These are phyloP conservation scores for Cladosporium sp. DNA, from an alignment of 2,329 filamentous ascomycete species.

Conservation along the genomic window DNA sequence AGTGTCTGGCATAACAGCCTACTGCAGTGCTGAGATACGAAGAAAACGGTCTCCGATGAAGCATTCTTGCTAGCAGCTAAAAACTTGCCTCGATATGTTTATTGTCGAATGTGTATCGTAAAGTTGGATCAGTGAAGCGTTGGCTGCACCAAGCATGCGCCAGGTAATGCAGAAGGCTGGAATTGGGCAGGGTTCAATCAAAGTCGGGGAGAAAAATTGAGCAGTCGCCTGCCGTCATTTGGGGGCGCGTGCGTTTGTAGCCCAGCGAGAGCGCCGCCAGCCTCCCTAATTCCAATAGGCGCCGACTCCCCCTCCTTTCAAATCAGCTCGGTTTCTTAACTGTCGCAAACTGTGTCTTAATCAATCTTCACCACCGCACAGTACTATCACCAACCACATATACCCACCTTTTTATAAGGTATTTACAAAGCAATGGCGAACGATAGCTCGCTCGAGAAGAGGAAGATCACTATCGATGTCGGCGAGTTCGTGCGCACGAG, in stretches of 20 bases:
- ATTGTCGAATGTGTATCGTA: neutral
- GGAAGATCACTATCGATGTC: slow-evolving; percentile 20
- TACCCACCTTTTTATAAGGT: neutral
- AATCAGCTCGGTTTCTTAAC: slow-evolving; percentile 2
- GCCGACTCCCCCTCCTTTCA: neutral
- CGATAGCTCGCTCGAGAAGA: slow-evolving; percentile 7
- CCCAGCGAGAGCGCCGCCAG: neutral
- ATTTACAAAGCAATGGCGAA: slow-evolving; percentile 1
- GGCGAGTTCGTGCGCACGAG: slow-evolving; percentile 71
- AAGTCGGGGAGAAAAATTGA: neutral
- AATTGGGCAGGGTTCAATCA: neutral
- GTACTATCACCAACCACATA: neutral
- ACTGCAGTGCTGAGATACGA: too few relatives aligned
- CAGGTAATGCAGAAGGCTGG: neutral
- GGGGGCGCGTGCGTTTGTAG: neutral
- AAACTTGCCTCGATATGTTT: too few relatives aligned
- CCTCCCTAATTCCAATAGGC: neutral
- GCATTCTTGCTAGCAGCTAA: too few relatives aligned
- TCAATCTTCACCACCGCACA: neutral
- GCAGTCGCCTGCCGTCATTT: neutral
- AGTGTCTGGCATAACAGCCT: too few relatives aligned
- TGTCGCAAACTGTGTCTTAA: slow-evolving; percentile 5
- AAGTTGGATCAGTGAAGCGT: neutral
- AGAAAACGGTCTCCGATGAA: too few relatives aligned
- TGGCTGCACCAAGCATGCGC: neutral